phyloP scores from a whole-genome alignment of 495 filamentous ascomycete species.

The Neurospora terricola region DNA sequence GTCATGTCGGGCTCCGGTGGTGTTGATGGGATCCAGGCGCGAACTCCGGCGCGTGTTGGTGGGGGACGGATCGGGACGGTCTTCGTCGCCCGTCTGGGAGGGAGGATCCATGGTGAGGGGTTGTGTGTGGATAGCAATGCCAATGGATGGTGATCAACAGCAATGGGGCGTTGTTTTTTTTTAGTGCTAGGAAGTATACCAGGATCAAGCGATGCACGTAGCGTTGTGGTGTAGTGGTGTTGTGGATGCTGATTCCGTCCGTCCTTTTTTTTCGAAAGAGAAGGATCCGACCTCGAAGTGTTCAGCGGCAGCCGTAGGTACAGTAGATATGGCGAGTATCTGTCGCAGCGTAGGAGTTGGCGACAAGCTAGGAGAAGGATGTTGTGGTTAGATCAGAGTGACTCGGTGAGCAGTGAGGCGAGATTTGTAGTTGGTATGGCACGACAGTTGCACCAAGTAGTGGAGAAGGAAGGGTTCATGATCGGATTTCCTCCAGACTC shows the following conservation, averaged over 20 bases:
- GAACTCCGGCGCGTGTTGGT: conserved; percentile 31
- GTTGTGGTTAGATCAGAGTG: neutral
- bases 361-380: neutral
- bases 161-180: neutral
- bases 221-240: neutral
- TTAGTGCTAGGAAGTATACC: conserved; percentile 3
- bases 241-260: neutral
- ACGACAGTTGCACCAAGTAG: neutral
- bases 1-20: conserved; percentile 1
- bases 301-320: neutral
- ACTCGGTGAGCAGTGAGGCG: neutral
- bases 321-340: neutral
- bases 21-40: conserved; percentile 14
- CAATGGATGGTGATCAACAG: neutral
- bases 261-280: neutral
- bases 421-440: neutral
- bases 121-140: neutral
- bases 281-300: neutral
- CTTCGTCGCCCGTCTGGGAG: conserved; percentile 19
- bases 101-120: conserved; percentile 28
- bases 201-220: neutral
- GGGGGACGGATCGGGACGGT: conserved; percentile 27
- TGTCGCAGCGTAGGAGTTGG: neutral
- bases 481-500: neutral
- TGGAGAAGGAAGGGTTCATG: neutral